Conservation (phyloP, 2,329 filamentous ascomycete species). For the Macrophomina pseudophaseolina region DNA sequence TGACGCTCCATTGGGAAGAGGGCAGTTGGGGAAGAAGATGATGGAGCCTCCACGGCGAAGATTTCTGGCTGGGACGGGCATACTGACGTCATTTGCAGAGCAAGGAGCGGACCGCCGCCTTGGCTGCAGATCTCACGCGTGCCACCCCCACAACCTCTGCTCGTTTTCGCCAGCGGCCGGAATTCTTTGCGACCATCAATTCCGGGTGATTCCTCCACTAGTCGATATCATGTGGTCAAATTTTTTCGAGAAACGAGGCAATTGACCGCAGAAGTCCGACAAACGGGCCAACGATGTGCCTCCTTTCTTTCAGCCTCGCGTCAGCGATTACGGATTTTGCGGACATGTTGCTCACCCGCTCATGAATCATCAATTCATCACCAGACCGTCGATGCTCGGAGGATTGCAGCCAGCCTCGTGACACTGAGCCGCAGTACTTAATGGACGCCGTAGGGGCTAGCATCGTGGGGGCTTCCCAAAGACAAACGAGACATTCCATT, state of each 20-base stretch:
- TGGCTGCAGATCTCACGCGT: conserved; percentile 13
- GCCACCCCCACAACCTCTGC: neutral
- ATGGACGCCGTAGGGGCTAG: neutral
- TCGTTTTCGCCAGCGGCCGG: neutral
- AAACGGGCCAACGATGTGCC: neutral
- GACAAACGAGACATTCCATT: neutral
- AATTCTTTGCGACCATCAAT: neutral
- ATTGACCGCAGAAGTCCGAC: neutral
- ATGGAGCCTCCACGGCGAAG: neutral
- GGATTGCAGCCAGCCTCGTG: neutral
- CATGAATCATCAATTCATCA: neutral
- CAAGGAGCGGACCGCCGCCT: neutral
- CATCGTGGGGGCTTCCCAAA: too few species aligned
- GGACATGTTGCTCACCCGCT: neutral
- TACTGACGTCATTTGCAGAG: conserved; percentile 1
- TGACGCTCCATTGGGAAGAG: neutral
- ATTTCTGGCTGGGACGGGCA: neutral
- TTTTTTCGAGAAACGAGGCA: neutral
- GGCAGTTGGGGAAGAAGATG: neutral
- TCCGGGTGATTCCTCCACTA: neutral
- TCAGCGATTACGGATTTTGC: neutral
- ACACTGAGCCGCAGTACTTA: neutral
- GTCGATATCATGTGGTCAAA: neutral
- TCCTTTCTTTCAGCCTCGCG: neutral
- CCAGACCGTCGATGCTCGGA: neutral